Base-by-base conservation (phyloP, 768 basidiomycete species). In the Polyporus arcularius region DNA sequence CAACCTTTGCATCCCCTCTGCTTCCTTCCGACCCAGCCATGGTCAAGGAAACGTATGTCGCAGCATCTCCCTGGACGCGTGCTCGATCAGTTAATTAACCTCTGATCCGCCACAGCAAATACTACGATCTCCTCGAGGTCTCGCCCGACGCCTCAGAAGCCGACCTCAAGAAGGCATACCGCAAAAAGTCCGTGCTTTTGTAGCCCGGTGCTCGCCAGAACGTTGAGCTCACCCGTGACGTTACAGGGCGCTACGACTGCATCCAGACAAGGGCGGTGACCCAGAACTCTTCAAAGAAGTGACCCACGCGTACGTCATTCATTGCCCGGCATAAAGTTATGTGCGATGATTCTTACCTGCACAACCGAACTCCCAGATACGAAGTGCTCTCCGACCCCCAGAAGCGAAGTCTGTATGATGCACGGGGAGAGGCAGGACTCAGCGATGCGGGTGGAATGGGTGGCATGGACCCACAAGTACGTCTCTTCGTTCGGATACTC, bases 221-320 rank as follows among this genome's bases (percentile, higher is more conserved):
- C 55, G 3, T 40, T 50, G 40, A 38, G 12, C 53, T 57, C 58
- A 58, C 54, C 58, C 59, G 42, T 52, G 61, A 15, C 57, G n/a
- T 55, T 55, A 18, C 60, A 95, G 93, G 74, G 93, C 93, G 10
- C 75, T 95, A 53, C 85, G 89, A 58, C 76, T 94, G 65, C 93
- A 95, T 72, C 93, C 93, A 21, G 93, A 95, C 82, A 96, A 96
- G 77, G 94, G 95, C 49, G 95, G 95, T 58, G 96, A 97, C 69
- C 94, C 94, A 28, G 96, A 98, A 75, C 75, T 91, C 55, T 98
- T 98, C 88, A 98, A 98, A 73, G 94, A 98, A 73, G 90, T 98
- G 40, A 96, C 93, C 10, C 93, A 94, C 79, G 93, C 93, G 90
- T 94, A 81, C 63, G 92, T 82, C 59, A 58, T 48, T 55, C 46